Percentiles rank a stretch among this genome's conserved stretches.
These are phyloP conservation scores for Salix viminalis DNA, from an alignment of 345 rosid genomes.

Conservation along the genomic window DNA sequence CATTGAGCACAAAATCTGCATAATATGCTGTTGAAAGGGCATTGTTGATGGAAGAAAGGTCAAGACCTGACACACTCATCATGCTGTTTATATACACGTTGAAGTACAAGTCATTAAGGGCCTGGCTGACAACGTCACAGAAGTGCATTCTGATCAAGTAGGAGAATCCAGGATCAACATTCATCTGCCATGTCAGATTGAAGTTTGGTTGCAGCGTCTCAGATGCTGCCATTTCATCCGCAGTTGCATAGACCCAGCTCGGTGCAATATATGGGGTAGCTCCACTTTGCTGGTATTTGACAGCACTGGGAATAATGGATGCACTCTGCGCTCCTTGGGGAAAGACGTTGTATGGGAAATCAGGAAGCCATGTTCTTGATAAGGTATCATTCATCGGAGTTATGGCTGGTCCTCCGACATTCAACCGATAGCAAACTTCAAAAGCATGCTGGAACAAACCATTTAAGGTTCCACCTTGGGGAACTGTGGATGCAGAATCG, in stretches of 20 bases:
- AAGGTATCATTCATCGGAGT: conserved; percentile 52
- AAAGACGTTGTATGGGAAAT: conserved; percentile 42
- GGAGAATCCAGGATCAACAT: conserved; percentile 47
- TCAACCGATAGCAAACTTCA: conserved; percentile 56
- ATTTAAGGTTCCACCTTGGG: conserved; percentile 37
- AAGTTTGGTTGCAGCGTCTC: conserved; percentile 46
- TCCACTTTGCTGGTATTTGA: conserved; percentile 47
- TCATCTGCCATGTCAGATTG: conserved; percentile 71
- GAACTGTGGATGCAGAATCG: conserved; percentile 44
- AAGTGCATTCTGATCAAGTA: conserved; percentile 71
- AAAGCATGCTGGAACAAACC: conserved; percentile 49
- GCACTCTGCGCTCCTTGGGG: conserved; percentile 46
- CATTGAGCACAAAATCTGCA: conserved; percentile 48
- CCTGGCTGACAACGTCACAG: conserved; percentile 74
- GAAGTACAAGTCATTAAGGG: conserved; percentile 56
- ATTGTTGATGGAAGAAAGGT: conserved; percentile 47
- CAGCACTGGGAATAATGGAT: conserved; percentile 24
- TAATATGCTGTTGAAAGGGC: conserved; percentile 54
- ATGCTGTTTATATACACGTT: conserved; percentile 57
- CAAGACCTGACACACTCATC: conserved; percentile 38
- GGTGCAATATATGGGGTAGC: conserved; percentile 55
- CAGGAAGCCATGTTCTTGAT: conserved; percentile 68
- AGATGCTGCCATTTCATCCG: conserved; percentile 49
- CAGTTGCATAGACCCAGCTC: conserved; percentile 48
- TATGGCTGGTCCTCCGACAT: conserved; percentile 58